These are phyloP conservation scores for Jamesozyma spencerorum DNA, from an alignment of 805 yeast species.

Conservation along the genomic window DNA sequence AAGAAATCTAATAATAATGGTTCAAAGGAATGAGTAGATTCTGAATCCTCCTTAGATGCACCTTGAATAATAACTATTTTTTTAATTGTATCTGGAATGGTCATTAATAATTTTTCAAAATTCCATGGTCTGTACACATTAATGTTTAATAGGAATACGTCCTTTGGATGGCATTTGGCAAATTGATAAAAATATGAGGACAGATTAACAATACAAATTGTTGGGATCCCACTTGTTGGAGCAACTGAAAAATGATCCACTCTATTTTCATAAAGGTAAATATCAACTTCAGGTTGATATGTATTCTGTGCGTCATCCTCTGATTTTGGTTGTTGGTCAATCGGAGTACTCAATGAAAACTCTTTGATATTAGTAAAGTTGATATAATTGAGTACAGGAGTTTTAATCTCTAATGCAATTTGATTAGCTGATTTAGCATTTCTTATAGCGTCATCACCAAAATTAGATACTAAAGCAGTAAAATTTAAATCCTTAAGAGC, in stretches of 20 bases:
- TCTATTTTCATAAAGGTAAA: background rate
- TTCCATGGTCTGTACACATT: slow-evolving; percentile 70
- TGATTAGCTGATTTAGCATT: slow-evolving; percentile 51
- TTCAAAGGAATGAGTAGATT: slow-evolving; percentile 37
- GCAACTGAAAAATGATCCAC: background rate
- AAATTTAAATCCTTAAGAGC: slow-evolving; percentile 62
- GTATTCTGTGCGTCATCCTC: background rate
- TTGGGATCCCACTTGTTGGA: background rate
- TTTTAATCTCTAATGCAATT: slow-evolving; percentile 38
- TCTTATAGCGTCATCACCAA: slow-evolving; percentile 42
- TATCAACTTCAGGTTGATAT: background rate
- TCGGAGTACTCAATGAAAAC: background rate
- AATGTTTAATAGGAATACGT: slow-evolving; percentile 39
- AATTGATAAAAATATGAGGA: slow-evolving; percentile 48
- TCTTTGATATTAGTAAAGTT: slow-evolving; percentile 6
- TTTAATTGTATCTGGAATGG: slow-evolving; percentile 46
- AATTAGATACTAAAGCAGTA: slow-evolving; percentile 59
- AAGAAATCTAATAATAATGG: slow-evolving; percentile 72
- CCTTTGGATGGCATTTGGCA: slow-evolving; percentile 29
- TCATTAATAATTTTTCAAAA: slow-evolving; percentile 38
- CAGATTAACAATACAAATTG: slow-evolving; percentile 36
- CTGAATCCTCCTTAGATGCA: slow-evolving; percentile 15
- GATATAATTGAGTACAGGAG: slow-evolving; percentile 69
- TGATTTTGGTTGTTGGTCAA: background rate
- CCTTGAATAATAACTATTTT: slow-evolving; percentile 64